Evolutionary conservation across 1,284 basidiomycete genomes (phyloP).

Genomic region (Tylopilus sp.): DNA sequence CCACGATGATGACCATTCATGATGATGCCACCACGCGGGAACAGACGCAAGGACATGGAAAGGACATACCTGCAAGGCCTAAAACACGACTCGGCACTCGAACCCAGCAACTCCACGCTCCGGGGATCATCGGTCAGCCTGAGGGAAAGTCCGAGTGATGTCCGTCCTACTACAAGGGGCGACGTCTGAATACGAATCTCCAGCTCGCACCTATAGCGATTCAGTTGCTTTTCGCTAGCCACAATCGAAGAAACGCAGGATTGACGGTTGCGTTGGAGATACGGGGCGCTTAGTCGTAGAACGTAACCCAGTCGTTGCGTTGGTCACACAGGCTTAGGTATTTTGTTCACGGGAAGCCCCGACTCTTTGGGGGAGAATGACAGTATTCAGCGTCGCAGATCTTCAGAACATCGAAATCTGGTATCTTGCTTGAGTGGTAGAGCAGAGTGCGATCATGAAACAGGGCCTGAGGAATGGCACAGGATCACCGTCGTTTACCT

Average conservation of each 20-base stretch:
- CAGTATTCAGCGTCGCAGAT: constrained; percentile 4
- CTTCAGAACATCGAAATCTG: no score
- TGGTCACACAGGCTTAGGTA: background rate
- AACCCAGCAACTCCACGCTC: background rate
- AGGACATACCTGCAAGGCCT: background rate
- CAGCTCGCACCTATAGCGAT: background rate
- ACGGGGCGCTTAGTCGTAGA: background rate
- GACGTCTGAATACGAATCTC: background rate
- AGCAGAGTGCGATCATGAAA: no score
- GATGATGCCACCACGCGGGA: no score
- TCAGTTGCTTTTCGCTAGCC: background rate
- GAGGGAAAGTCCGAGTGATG: background rate
- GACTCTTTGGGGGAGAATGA: constrained; percentile 10
- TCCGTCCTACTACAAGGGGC: no score
- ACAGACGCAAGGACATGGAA: no score
- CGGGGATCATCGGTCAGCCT: no score
- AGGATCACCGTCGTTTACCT: no score
- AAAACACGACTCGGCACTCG: background rate
- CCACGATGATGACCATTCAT: no score
- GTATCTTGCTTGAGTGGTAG: no score
- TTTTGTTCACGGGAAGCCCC: constrained; percentile 11
- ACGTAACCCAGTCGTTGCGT: background rate
- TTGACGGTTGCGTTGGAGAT: background rate
- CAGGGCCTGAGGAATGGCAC: no score
- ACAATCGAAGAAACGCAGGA: background rate